Conservation (phyloP, 176 grass and related monocot genomes). For the sorghum (Sorghum bicolor) region DNA sequence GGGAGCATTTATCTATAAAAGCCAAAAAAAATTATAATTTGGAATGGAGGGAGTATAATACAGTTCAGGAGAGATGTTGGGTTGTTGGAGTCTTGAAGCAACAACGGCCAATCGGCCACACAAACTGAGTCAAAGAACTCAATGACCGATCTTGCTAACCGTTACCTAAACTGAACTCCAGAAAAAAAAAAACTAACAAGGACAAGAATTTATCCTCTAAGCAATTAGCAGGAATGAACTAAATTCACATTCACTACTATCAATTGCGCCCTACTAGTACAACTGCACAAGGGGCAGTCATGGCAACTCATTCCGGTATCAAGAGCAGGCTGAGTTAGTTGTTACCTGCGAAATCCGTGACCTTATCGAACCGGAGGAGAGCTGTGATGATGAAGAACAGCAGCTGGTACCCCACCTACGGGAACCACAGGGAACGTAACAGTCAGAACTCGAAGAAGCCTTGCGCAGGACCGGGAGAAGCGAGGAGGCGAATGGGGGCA, state of each 20-base stretch:
- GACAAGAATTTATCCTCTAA: neutral
- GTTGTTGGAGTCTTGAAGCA: neutral
- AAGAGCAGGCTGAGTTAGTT: neutral
- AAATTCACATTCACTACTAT: neutral
- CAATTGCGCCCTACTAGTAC: neutral
- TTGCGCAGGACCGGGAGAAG: too few relatives aligned
- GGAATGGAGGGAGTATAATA: neutral
- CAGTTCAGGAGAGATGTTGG: neutral
- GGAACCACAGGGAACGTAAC: neutral
- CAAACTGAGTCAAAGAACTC: neutral
- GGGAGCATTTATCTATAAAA: neutral
- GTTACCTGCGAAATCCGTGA: slow-evolving; percentile 94
- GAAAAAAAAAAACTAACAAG: neutral
- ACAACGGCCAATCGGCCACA: neutral
- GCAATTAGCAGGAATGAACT: neutral
- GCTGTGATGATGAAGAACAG: slow-evolving; percentile 91
- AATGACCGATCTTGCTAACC: neutral
- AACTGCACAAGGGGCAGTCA: neutral
- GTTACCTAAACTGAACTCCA: neutral
- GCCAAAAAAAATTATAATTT: neutral
- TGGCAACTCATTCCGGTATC: neutral
- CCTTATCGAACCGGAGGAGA: slow-evolving; percentile 84
- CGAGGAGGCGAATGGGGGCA: neutral
- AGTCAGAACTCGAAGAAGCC: neutral
- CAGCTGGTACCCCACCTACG: slow-evolving; percentile 87